phyloP scores from a whole-genome alignment of 2,329 filamentous ascomycete genomes.

The Aspergillus versicolor region DNA sequence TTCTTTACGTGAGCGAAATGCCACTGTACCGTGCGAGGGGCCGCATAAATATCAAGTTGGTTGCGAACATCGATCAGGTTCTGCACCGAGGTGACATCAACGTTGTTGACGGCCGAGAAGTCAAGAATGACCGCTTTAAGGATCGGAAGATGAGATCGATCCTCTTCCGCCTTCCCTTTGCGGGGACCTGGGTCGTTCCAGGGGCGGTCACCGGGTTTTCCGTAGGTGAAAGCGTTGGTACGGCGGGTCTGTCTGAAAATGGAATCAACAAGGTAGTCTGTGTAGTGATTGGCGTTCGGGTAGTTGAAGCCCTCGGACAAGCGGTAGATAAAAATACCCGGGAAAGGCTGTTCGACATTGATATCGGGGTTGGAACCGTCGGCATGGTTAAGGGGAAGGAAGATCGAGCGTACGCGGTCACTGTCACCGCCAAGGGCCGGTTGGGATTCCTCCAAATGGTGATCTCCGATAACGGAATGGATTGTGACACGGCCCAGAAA shows the following conservation, averaged over 20 bases:
- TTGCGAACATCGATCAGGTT: slow-evolving; percentile 92
- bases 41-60: slow-evolving; percentile 81
- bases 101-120: slow-evolving; percentile 89
- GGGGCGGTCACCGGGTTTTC: slow-evolving; percentile 71
- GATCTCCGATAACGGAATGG: slow-evolving; percentile 78
- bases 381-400: slow-evolving; percentile 80
- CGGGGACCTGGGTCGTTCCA: slow-evolving; percentile 91
- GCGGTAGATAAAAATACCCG: slow-evolving; percentile 92
- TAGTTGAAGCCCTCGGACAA: slow-evolving; percentile 97
- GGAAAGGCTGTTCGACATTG: slow-evolving; percentile 76
- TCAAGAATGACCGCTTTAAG: slow-evolving; percentile 91
- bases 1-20: slow-evolving; percentile 94
- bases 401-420: slow-evolving; percentile 65
- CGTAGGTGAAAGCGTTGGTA: slow-evolving; percentile 68
- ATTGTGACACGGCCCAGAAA: slow-evolving; percentile 83
- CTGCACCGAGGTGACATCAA: slow-evolving; percentile 90
- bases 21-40: slow-evolving; percentile 85
- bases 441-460: slow-evolving; percentile 63
- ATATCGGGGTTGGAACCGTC: slow-evolving; percentile 89
- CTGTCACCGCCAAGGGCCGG: slow-evolving; percentile 32
- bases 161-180: slow-evolving; percentile 52
- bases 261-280: slow-evolving; percentile 71
- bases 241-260: slow-evolving; percentile 72
- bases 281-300: slow-evolving; percentile 84
- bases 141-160: slow-evolving; percentile 58